phyloP scores from a whole-genome alignment of 331 rosid genomes.

The Cydonia oblonga region DNA sequence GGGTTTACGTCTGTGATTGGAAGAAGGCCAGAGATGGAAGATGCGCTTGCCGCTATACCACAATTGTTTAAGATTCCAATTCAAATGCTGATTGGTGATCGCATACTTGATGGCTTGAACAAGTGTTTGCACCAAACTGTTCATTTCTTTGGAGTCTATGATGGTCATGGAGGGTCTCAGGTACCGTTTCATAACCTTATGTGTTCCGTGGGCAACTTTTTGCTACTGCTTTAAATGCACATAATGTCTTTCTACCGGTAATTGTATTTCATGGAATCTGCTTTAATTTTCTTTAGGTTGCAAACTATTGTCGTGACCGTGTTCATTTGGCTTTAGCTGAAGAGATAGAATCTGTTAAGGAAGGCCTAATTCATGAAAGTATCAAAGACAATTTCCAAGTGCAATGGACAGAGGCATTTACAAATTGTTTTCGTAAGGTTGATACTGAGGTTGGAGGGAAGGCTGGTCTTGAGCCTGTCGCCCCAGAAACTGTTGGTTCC shows the following conservation, averaged over 20 bases:
- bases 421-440: slow-evolving; percentile 57
- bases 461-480: slow-evolving; percentile 45
- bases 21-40: slow-evolving; percentile 94
- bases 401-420: slow-evolving; percentile 59
- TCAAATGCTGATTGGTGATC: slow-evolving; percentile 64
- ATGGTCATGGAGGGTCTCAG: slow-evolving; percentile 95
- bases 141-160: slow-evolving; percentile 87
- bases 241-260: not conserved
- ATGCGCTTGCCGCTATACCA: slow-evolving; percentile 56
- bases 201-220: not conserved
- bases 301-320: slow-evolving; percentile 70
- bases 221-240: not conserved
- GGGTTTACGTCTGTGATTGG: slow-evolving; percentile 63
- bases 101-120: slow-evolving; percentile 43
- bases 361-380: slow-evolving; percentile 31
- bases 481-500: slow-evolving; percentile 87
- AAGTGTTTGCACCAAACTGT: slow-evolving; percentile 43
- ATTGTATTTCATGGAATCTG: slow-evolving; percentile 4
- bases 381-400: slow-evolving; percentile 45
- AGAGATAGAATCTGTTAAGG: slow-evolving; percentile 55
- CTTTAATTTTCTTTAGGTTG: slow-evolving; percentile 45
- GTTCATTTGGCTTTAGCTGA: slow-evolving; percentile 69
- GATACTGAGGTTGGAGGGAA: slow-evolving; percentile 79
- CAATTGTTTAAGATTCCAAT: slow-evolving; percentile 57
- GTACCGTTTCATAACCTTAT: slow-evolving; percentile 18